phyloP scores from a whole-genome alignment of 768 basidiomycete genomes.

The Pleurotus tuoliensis region DNA sequence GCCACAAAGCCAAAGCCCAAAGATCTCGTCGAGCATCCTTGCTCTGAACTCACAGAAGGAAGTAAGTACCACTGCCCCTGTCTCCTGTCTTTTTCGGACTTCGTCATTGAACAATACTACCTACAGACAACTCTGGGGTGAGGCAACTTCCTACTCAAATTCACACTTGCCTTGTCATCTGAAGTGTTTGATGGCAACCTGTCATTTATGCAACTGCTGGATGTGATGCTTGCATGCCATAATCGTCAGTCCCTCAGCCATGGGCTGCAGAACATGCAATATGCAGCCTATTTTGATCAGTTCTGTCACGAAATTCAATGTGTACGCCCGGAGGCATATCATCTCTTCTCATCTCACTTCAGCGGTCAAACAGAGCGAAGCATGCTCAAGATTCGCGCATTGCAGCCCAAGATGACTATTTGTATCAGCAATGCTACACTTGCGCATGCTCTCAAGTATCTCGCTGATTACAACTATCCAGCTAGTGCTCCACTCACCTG shows the following conservation, averaged over 20 bases:
- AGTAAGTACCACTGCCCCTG: background rate
- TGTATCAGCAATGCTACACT: background rate
- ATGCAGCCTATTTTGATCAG: background rate
- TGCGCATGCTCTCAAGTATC: background rate
- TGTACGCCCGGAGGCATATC: background rate
- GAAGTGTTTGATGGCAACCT: background rate
- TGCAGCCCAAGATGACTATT: background rate
- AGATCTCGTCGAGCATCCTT: no score
- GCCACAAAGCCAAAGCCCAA: no score
- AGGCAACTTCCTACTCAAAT: background rate
- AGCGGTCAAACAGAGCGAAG: background rate
- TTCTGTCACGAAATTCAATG: background rate
- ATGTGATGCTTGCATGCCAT: background rate
- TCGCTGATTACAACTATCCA: background rate
- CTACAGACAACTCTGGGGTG: no score
- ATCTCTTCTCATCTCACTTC: background rate
- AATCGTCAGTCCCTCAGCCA: background rate
- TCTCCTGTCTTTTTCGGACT: background rate
- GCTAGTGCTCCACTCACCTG: background rate
- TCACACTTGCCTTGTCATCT: background rate
- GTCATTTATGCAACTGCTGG: background rate
- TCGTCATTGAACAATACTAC: background rate
- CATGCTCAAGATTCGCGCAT: background rate
- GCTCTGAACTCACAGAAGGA: no score
- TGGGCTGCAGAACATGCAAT: background rate